Evolutionary conservation across 2,329 filamentous ascomycete species (phyloP), one percentile per base, ranked within the genome.

Genomic region (Diaporthe citriasiana): DNA sequence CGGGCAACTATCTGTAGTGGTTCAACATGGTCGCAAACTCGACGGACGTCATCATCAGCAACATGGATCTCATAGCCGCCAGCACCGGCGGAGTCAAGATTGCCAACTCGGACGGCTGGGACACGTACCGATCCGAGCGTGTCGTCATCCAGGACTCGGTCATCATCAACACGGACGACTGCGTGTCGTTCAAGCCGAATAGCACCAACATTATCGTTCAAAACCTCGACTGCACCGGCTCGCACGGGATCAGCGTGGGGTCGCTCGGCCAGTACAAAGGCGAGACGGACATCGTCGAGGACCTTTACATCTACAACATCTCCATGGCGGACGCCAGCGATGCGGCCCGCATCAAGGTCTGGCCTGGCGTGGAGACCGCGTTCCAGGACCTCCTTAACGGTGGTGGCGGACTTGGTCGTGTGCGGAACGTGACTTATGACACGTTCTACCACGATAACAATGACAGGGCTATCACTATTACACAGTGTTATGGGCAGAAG

Each of bases 321-420:
- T 78, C 74, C 65, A 78, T 81, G 79, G 59, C 72, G 55, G 70
- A 76, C 55, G 72, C 77, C 6, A 74, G 73, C 25, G 88, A 92
- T 76, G 89, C 89, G 57, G 90, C 90, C 0, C 88, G 90, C 72
- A 92, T 92, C 83, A 92, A 92, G 82, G 89, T 91, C 77, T 93
- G 89, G 89, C 89, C 89, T 0, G 89, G 88, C 74, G 79, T 75
- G 10, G 63, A 75, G 30, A 75, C 69, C 22, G 57, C 51, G 22
- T 56, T 70, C 19, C 56, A 55, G 25, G 59, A 72, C 5, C 71
- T 73, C 3, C 50, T 75, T 8, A 59, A 73, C 13, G 73, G 73
- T 7, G 73, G 73, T 15, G 73, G 73, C 10, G 73, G 73, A 2
- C 63, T 72, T 3, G 73, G 73, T 9, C 73, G 73, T 30, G 73